phyloP scores from a whole-genome alignment of 106 monocot genomes.

The Chionographis japonica region DNA sequence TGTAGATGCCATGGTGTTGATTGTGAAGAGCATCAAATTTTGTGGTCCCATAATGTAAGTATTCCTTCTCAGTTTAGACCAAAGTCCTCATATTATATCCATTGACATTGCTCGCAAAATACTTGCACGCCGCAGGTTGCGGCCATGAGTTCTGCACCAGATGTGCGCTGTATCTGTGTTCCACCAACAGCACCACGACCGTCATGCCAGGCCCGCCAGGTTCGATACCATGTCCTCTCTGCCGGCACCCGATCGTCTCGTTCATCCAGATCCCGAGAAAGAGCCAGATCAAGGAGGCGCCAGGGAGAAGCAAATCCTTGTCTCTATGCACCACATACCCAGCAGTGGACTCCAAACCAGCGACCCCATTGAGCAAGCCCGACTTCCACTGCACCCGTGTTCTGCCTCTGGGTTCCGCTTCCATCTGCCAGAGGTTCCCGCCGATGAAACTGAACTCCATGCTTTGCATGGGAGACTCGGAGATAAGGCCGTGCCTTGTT shows the following conservation, averaged over 20 bases:
- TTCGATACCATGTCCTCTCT: slow-evolving; percentile 75
- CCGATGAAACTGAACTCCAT: slow-evolving; percentile 35
- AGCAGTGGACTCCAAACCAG: slow-evolving; percentile 20
- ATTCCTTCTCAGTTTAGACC: too few relatives aligned
- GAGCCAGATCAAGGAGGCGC: slow-evolving; percentile 39
- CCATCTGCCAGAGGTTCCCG: slow-evolving; percentile 42
- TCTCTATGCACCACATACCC: slow-evolving; percentile 39
- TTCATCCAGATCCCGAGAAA: slow-evolving; percentile 39
- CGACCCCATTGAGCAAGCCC: slow-evolving; percentile 18
- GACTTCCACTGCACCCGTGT: slow-evolving; percentile 19
- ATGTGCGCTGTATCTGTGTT: slow-evolving; percentile 78
- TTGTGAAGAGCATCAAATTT: too few relatives aligned
- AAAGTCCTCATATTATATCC: too few relatives aligned
- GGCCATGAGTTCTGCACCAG: slow-evolving; percentile 82
- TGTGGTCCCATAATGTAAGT: too few relatives aligned
- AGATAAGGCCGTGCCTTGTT: slow-evolving; percentile 25
- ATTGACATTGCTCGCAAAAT: neutral
- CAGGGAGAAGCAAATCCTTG: slow-evolving; percentile 43
- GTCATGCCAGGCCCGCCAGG: slow-evolving; percentile 43
- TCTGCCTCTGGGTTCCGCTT: slow-evolving; percentile 25
- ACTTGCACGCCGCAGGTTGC: slow-evolving; percentile 45
- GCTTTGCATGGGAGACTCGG: slow-evolving; percentile 40
- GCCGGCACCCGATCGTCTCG: slow-evolving; percentile 51
- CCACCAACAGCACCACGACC: slow-evolving; percentile 43
- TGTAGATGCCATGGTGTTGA: too few relatives aligned